Percentiles rank a stretch among this genome's conserved stretches.
These are phyloP conservation scores for Fusarium tricinctum DNA, from an alignment of 2,329 filamentous ascomycete species.

Conservation along the genomic window DNA sequence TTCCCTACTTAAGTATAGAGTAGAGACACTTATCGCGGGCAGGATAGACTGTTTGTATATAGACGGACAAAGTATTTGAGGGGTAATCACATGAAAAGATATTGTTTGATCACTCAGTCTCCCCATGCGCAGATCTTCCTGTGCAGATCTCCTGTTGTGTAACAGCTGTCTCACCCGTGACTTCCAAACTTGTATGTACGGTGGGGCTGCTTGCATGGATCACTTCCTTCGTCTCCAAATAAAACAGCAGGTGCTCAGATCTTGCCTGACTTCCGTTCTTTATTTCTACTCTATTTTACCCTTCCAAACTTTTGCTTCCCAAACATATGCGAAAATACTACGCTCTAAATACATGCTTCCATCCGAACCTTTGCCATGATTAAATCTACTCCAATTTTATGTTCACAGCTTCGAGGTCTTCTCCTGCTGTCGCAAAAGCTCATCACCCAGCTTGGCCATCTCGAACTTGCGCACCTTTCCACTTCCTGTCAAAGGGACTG, in stretches of 20 bases:
- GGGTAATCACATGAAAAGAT: not conserved
- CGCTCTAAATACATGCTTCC: conserved; percentile 8
- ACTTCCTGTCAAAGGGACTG: conserved; percentile 77
- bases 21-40: no score
- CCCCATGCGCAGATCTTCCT: no score
- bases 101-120: no score
- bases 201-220: not conserved
- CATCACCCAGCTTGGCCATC: conserved; percentile 69
- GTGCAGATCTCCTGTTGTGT: no score
- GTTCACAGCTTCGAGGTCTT: conserved; percentile 62
- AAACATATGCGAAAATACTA: not conserved
- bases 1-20: no score
- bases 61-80: not conserved
- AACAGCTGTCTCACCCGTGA: conserved; percentile 3
- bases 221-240: not conserved
- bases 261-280: not conserved
- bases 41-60: not conserved
- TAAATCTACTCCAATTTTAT: not conserved
- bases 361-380: not conserved
- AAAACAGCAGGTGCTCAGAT: not conserved
- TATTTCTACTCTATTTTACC: not conserved
- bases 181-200: not conserved
- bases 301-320: not conserved
- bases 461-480: conserved; percentile 79
- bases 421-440: conserved; percentile 65